Conservation (phyloP, 1,139 yeast species). For the Geotrichum candidum region DNA sequence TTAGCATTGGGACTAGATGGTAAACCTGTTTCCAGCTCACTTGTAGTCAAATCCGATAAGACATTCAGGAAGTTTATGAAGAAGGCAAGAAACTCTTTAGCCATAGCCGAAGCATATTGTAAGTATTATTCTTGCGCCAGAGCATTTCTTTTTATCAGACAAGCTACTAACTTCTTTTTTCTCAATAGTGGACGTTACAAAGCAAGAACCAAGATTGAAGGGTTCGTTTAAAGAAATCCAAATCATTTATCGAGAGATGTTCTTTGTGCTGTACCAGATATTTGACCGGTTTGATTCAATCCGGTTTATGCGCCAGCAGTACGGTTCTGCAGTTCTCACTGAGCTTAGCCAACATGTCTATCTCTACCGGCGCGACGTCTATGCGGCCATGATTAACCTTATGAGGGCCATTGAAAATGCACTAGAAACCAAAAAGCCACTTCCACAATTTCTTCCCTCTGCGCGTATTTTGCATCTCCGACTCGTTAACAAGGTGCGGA, state of each 20-base stretch:
- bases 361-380: constrained; percentile 43
- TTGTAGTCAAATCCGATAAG: constrained; percentile 27
- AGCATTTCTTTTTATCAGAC: neutral
- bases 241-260: constrained; percentile 41
- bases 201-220: constrained; percentile 45
- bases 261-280: constrained; percentile 43
- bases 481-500: constrained; percentile 41
- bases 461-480: constrained; percentile 45
- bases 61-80: constrained; percentile 32
- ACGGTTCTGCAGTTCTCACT: constrained; percentile 45
- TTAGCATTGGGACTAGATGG: constrained; percentile 42
- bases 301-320: constrained; percentile 39
- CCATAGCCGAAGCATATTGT: constrained; percentile 41
- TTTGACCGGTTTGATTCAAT: constrained; percentile 45
- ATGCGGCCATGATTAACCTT: constrained; percentile 37
- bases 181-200: constrained; percentile 31
- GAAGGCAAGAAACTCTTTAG: constrained; percentile 38
- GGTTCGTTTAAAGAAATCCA: constrained; percentile 41
- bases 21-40: constrained; percentile 28
- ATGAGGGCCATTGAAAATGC: constrained; percentile 43
- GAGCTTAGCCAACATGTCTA: constrained; percentile 40
- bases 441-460: constrained; percentile 48
- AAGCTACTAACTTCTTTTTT: neutral
- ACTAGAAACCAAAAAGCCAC: constrained; percentile 39
- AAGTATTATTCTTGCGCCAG: constrained; percentile 6